Percentiles rank a stretch among this genome's conserved stretches.
Evolutionary conservation across 768 basidiomycete species (phyloP).

Genomic region (Auricularia cornea): DNA sequence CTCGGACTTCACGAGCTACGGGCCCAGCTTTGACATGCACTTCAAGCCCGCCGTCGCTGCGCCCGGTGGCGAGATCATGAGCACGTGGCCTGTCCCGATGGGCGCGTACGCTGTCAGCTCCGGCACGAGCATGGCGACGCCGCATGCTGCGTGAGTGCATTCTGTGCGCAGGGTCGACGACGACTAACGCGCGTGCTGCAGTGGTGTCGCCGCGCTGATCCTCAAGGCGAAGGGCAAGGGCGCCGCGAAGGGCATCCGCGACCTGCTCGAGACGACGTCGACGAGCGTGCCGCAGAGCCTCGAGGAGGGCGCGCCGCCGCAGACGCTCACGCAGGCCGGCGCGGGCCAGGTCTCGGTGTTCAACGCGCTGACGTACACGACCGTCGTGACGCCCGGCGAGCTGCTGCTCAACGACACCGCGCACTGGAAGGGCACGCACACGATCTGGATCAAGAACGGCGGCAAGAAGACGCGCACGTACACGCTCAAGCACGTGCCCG

Average conservation of each 20-base stretch:
- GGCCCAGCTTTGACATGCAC: conserved; percentile 17
- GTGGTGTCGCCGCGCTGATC: conserved; percentile 11
- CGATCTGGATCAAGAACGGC: conserved; percentile 3
- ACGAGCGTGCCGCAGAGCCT: neutral
- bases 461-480: conserved; percentile 8
- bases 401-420: conserved; percentile 33
- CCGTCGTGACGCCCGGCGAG: conserved; percentile 24
- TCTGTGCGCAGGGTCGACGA: neutral
- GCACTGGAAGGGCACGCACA: conserved; percentile 12
- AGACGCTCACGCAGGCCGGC: conserved; percentile 12
- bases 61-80: conserved; percentile 19
- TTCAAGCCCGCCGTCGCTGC: neutral
- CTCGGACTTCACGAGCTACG: conserved; percentile 19
- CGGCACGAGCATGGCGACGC: neutral
- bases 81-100: conserved; percentile 8
- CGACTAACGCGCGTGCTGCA: neutral
- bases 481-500: conserved; percentile 19
- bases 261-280: conserved; percentile 12
- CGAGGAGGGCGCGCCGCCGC: conserved; percentile 5
- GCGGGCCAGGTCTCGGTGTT: conserved; percentile 24
- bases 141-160: neutral
- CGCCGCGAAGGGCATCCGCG: conserved; percentile 1
- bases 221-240: conserved; percentile 10
- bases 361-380: conserved; percentile 22
- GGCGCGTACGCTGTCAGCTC: conserved; percentile 5